These are phyloP conservation scores for Coccomyxa sp. DNA, from an alignment of 139 green algal genomes.

Conservation along the genomic window DNA sequence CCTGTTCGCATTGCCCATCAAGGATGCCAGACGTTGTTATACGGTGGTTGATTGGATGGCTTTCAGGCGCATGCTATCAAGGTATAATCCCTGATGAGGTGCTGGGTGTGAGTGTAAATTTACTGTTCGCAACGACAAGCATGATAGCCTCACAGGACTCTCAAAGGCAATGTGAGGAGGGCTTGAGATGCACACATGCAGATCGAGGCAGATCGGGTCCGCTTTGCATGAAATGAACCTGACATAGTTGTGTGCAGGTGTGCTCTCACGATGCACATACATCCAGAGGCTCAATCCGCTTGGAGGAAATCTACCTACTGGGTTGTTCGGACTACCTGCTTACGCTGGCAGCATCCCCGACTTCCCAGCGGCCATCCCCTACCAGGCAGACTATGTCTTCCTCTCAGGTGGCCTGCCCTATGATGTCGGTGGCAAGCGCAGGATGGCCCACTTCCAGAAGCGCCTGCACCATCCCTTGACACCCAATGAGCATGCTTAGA, in stretches of 20 bases:
- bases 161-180: neutral
- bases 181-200: neutral
- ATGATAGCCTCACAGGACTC: too few relatives aligned
- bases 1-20: neutral
- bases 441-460: neutral
- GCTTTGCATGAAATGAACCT: neutral
- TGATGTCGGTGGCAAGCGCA: neutral
- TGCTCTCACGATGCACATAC: neutral
- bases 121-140: too few relatives aligned
- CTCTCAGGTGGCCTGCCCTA: neutral
- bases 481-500: too few relatives aligned
- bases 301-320: neutral
- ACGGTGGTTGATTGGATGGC: neutral
- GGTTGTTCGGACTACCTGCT: neutral
- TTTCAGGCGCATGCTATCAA: neutral
- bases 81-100: neutral
- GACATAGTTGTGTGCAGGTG: neutral
- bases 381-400: neutral
- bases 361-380: neutral
- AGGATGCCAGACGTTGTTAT: neutral
- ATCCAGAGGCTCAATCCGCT: neutral
- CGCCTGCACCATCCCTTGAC: neutral
- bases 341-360: neutral
- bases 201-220: neutral
- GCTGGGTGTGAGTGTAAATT: too few relatives aligned